phyloP scores from a whole-genome alignment of 2,329 filamentous ascomycete species.

The Trichophyton verrucosum region DNA sequence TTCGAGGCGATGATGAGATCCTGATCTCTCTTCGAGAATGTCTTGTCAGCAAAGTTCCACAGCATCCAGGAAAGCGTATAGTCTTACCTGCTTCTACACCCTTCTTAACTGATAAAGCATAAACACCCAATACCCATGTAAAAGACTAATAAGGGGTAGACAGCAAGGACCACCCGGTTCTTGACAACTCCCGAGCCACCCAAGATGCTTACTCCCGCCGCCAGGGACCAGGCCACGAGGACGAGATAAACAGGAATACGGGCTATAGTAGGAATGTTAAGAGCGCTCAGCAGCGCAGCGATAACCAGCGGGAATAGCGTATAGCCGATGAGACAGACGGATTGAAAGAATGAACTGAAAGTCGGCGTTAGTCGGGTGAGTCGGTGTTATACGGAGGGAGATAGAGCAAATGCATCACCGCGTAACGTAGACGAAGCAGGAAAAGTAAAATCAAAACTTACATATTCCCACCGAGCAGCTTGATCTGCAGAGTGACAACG shows the following conservation, averaged over 20 bases:
- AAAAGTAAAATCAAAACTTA: conserved; percentile 39
- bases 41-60: not conserved
- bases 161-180: conserved; percentile 84
- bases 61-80: not conserved
- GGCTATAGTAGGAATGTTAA: conserved; percentile 65
- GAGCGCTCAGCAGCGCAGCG: conserved; percentile 73
- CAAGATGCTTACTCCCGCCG: conserved; percentile 89
- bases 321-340: conserved; percentile 95
- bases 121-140: conserved; percentile 86
- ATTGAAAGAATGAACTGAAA: conserved; percentile 85
- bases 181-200: conserved; percentile 91
- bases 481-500: conserved; percentile 95
- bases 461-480: conserved; percentile 92
- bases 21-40: not conserved
- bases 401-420: not conserved
- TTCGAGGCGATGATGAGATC: not conserved
- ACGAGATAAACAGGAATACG: conserved; percentile 84
- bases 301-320: conserved; percentile 95
- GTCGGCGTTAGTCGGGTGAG: not conserved
- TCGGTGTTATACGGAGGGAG: not conserved
- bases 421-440: not conserved
- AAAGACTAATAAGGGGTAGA: conserved; percentile 91
- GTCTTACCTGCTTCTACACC: not conserved
- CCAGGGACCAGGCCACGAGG: conserved; percentile 82
- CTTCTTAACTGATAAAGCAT: conserved; percentile 76